phyloP scores from a whole-genome alignment of 768 basidiomycete species.

The Leccinum disarticulatum region DNA sequence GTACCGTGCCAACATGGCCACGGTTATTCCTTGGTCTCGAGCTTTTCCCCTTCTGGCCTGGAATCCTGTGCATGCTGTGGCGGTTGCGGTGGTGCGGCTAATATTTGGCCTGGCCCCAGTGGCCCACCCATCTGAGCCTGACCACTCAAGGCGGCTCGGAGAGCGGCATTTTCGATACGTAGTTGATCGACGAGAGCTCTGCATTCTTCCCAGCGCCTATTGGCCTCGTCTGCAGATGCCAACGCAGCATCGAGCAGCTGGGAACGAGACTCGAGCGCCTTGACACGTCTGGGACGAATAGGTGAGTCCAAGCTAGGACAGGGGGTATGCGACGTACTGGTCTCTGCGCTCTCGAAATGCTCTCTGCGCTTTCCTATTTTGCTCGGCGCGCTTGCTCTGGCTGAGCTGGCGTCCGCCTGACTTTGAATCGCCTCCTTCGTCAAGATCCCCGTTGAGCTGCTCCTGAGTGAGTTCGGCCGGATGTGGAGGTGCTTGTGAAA shows the following conservation, averaged over 20 bases:
- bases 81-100: constrained; percentile 25
- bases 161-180: constrained; percentile 77
- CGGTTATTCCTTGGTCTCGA: constrained; percentile 29
- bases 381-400: constrained; percentile 86
- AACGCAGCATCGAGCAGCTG: constrained; percentile 84
- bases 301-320: constrained; percentile 13
- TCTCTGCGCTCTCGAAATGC: constrained; percentile 90
- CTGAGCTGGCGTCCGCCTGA: constrained; percentile 57
- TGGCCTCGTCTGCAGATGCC: constrained; percentile 84
- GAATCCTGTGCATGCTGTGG: constrained; percentile 23
- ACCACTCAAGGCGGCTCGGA: constrained; percentile 63
- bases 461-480: constrained; percentile 30
- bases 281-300: constrained; percentile 63
- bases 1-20: not conserved
- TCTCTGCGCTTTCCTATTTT: constrained; percentile 92
- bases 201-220: constrained; percentile 88
- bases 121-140: constrained; percentile 36
- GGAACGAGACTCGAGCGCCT: constrained; percentile 82
- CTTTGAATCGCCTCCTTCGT: constrained; percentile 8
- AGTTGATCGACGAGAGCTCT: constrained; percentile 87
- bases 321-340: constrained; percentile 51
- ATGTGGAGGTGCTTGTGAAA: constrained; percentile 24
- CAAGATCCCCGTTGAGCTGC: constrained; percentile 20
- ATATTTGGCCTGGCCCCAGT: constrained; percentile 30
- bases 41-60: constrained; percentile 28